These are phyloP conservation scores for Lodderomyces jiufengensis DNA, from an alignment of 1,139 yeast species.

Conservation along the genomic window DNA sequence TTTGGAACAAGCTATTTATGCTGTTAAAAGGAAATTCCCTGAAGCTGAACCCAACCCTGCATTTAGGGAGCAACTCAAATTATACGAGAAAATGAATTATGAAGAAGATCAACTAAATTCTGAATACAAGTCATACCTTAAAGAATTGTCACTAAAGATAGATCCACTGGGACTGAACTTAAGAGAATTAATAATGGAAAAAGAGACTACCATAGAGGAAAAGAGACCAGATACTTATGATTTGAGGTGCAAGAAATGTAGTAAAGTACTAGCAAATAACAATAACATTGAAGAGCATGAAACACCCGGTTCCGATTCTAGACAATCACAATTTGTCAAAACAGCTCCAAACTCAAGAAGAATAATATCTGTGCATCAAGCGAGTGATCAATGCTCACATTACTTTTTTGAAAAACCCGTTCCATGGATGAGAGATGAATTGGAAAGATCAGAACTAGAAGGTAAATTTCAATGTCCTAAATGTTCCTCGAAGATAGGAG, in stretches of 20 bases:
- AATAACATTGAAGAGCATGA: conserved; percentile 54
- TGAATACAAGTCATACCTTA: conserved; percentile 26
- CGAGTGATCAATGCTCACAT: conserved; percentile 71
- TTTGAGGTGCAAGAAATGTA: conserved; percentile 68
- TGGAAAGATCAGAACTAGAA: conserved; percentile 67
- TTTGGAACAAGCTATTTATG: conserved; percentile 62
- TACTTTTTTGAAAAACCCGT: conserved; percentile 77
- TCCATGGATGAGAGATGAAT: conserved; percentile 83
- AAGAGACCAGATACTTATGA: conserved; percentile 15
- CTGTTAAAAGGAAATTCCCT: conserved; percentile 59
- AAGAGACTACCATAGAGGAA: conserved; percentile 8
- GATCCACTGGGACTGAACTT: conserved; percentile 29
- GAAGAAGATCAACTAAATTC: conserved; percentile 22
- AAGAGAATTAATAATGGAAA: conserved; percentile 16
- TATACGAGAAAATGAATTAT: conserved; percentile 45
- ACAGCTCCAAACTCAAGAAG: conserved; percentile 59
- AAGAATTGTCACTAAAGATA: conserved; percentile 21
- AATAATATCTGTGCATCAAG: conserved; percentile 52
- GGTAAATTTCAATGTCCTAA: conserved; percentile 86
- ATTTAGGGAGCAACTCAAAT: conserved; percentile 67
- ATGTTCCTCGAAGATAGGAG: conserved; percentile 81
- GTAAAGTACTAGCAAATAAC: conserved; percentile 51
- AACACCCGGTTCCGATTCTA: conserved; percentile 57
- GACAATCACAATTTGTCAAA: conserved; percentile 60
- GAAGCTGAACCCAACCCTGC: conserved; percentile 71